Evolutionary conservation across 2,329 filamentous ascomycete genomes (phyloP).

Genomic region (Paecilomyces niveus): DNA sequence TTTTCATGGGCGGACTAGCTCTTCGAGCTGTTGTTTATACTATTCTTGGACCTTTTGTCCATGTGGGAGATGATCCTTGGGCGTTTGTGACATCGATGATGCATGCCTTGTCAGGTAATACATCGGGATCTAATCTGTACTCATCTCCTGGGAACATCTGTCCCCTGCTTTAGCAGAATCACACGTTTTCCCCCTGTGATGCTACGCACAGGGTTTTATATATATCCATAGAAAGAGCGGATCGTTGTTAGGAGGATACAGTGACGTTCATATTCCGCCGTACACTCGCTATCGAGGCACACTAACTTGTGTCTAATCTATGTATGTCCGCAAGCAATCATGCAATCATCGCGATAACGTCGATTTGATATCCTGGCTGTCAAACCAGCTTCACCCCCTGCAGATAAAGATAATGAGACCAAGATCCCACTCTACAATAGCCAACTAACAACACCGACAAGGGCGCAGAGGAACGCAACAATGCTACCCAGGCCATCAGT

Average conservation of each 20-base stretch:
- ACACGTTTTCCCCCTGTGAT: neutral
- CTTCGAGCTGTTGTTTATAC: neutral
- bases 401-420: neutral
- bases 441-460: constrained; percentile 14
- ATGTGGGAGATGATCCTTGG: too few relatives aligned
- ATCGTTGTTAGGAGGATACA: neutral
- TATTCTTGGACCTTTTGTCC: too few relatives aligned
- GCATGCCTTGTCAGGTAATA: neutral
- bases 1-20: neutral
- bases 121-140: neutral
- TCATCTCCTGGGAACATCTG: neutral
- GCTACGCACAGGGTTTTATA: neutral
- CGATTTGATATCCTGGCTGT: neutral
- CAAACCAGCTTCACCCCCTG: neutral
- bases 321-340: neutral
- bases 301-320: neutral
- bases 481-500: constrained; percentile 11
- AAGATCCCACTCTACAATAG: constrained; percentile 13
- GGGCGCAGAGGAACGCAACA: constrained; percentile 13
- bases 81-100: neutral
- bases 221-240: neutral
- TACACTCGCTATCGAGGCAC: neutral
- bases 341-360: neutral
- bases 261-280: neutral
- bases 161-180: neutral